Base-by-base conservation (phyloP, 2,329 filamentous ascomycete genomes). In the Aspergillus sp. region DNA sequence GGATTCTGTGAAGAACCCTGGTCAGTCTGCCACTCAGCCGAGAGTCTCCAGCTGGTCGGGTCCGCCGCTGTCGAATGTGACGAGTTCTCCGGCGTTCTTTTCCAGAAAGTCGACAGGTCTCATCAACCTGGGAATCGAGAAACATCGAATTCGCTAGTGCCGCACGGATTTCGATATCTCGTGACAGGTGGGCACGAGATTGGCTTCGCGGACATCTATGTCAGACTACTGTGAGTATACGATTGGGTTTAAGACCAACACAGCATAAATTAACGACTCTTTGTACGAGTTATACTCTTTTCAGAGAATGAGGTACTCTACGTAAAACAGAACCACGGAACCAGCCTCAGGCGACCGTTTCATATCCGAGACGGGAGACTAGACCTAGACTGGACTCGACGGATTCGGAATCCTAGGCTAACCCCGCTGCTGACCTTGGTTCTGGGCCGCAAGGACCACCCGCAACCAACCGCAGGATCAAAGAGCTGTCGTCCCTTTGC, bases 281-380 rank as follows among this genome's bases (percentile, higher is more conserved):
- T 41, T 41, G 9, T 11, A 15, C 15, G 11, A 19, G 19, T 19
- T 19, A 19, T 19, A 19, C 34, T 15, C 15, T 15, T 41, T 41
- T 15, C 34, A 13, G 34, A 41, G 34, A 41, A 13, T 13, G 28
- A 22, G 15, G 23, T 46, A 11, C 13, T 15, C 46, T 13, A 23
- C 38, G 55, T 45, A n/a, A 23, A 25, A 22, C 30, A 23, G n/a
- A 57, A 45, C 60, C 57, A 43, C 45, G 57, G 51, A n/a, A 41
- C 11, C n/a, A 25, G 38, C 30, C 15, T 49, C 22, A 45, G 53
- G 63, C 65, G 60, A 60, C 59, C 61, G 65, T 66, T 65, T 65
- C 65, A 65, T 19, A 60, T 66, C 52, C 46, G 55, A 57, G 15
- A 57, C 51, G 34, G 34, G 2, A 41, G 34, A 41, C 34, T 41